phyloP scores from a whole-genome alignment of 2,329 filamentous ascomycete genomes.

The Xylaria hypoxylon region DNA sequence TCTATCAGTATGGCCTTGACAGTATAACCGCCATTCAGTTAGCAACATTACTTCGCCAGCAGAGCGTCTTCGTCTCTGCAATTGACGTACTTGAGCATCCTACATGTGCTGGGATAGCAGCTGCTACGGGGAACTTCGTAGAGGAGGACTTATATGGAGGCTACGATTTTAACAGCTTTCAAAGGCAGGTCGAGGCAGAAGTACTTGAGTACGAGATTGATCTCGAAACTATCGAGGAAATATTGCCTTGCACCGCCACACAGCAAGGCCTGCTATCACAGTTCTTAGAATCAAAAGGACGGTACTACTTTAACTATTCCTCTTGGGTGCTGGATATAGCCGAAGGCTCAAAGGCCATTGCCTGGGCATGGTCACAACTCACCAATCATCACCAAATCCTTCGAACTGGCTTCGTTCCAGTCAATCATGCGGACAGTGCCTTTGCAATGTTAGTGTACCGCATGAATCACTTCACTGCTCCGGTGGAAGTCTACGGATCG shows the following conservation, averaged over 20 bases:
- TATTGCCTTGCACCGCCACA: slow-evolving; percentile 82
- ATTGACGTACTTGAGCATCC: slow-evolving; percentile 78
- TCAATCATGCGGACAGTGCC: slow-evolving; percentile 68
- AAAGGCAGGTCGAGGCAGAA: slow-evolving; percentile 47
- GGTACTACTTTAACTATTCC: slow-evolving; percentile 81
- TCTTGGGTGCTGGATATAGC: slow-evolving; percentile 61
- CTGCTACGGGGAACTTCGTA: slow-evolving; percentile 16
- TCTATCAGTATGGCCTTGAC: slow-evolving; percentile 90
- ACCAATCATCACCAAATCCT: slow-evolving; percentile 74
- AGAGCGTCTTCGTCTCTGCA: slow-evolving; percentile 70
- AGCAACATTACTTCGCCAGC: slow-evolving; percentile 72
- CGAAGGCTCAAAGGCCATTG: slow-evolving; percentile 57
- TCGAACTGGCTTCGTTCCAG: slow-evolving; percentile 76
- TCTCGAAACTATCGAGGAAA: slow-evolving; percentile 58
- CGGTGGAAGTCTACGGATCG: slow-evolving; percentile 40
- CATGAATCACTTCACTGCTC: slow-evolving; percentile 21
- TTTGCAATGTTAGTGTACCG: slow-evolving; percentile 81
- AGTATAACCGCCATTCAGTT: slow-evolving; percentile 89
- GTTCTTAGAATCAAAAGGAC: slow-evolving; percentile 74
- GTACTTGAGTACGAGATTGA: slow-evolving; percentile 43
- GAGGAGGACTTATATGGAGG: background rate
- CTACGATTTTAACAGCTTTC: slow-evolving; percentile 59
- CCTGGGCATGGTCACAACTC: slow-evolving; percentile 69
- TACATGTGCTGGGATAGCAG: slow-evolving; percentile 55
- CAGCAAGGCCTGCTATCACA: slow-evolving; percentile 84